A percentile compares a stretch with the other conserved stretches of the same genome.
Conservation (phyloP, 202 grass and related monocot species). For the Schoenoplectus tabernaemontani region DNA sequence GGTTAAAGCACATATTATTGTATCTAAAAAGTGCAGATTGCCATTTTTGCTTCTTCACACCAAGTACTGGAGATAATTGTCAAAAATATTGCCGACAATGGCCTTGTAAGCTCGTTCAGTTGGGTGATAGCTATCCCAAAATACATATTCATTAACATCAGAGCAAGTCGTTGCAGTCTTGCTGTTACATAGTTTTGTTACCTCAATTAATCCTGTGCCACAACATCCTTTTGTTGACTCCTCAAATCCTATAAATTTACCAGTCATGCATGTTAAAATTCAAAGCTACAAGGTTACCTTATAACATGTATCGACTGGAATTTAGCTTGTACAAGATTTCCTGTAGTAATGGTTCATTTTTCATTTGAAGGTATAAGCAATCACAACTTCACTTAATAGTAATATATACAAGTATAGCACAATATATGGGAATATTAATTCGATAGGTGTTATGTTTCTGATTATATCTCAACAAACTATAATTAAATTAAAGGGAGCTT, state of each 20-base stretch:
- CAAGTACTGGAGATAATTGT: constrained; percentile 32
- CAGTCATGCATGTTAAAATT: neutral
- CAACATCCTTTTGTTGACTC: constrained; percentile 54
- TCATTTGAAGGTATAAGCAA: neutral
- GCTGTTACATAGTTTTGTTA: constrained; percentile 40
- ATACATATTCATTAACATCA: constrained; percentile 41
- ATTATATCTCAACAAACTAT: neutral
- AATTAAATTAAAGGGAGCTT: neutral
- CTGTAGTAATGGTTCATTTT: neutral
- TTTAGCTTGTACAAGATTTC: neutral
- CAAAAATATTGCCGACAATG: constrained; percentile 48
- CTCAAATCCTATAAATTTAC: constrained; percentile 34
- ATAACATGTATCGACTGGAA: neutral
- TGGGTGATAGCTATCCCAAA: constrained; percentile 87
- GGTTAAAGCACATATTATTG: neutral
- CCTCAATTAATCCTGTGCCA: constrained; percentile 72
- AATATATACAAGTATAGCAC: too few species aligned
- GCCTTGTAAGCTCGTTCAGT: constrained; percentile 53
- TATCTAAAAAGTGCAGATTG: neutral
- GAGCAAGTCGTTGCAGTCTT: constrained; percentile 36
- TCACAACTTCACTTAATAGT: neutral
- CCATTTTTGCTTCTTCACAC: neutral
- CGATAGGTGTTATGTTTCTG: neutral
- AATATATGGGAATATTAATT: too few species aligned
- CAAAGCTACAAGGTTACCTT: neutral